Conservation (phyloP, 108 stramenopile species). For the Stephanodiscus triporus region DNA sequence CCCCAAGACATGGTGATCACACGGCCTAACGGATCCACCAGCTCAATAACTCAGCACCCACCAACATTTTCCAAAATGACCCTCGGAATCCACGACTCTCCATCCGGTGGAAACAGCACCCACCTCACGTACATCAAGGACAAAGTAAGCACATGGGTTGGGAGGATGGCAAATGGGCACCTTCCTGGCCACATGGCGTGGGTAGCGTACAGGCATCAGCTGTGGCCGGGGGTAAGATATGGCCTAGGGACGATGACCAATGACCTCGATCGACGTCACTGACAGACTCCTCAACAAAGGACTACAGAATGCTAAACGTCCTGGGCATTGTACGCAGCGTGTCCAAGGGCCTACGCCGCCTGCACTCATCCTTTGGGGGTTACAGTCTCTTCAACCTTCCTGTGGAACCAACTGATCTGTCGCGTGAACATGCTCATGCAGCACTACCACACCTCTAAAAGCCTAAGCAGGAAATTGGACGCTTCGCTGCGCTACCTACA, state of each 20-base stretch:
- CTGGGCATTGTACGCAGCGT: slow-evolving; percentile 10
- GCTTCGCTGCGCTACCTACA: slow-evolving; percentile 16
- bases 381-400: background rate
- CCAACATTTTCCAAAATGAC: background rate
- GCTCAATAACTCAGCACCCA: no score
- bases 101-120: background rate
- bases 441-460: slow-evolving; percentile 4
- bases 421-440: slow-evolving; percentile 11
- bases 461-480: background rate
- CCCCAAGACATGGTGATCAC: no score
- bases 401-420: slow-evolving; percentile 1
- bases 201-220: background rate
- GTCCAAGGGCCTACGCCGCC: background rate
- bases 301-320: background rate
- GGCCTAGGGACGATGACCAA: background rate
- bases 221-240: background rate
- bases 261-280: background rate
- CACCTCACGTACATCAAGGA: background rate
- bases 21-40: no score
- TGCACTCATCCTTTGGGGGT: slow-evolving; percentile 9
- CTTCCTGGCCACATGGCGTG: background rate
- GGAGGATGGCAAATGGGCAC: background rate
- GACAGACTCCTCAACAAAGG: background rate
- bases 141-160: background rate
- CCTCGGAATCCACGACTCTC: background rate